These are phyloP conservation scores for Oenanthe sinensis DNA, from an alignment of 129 eudicot species.

Conservation along the genomic window DNA sequence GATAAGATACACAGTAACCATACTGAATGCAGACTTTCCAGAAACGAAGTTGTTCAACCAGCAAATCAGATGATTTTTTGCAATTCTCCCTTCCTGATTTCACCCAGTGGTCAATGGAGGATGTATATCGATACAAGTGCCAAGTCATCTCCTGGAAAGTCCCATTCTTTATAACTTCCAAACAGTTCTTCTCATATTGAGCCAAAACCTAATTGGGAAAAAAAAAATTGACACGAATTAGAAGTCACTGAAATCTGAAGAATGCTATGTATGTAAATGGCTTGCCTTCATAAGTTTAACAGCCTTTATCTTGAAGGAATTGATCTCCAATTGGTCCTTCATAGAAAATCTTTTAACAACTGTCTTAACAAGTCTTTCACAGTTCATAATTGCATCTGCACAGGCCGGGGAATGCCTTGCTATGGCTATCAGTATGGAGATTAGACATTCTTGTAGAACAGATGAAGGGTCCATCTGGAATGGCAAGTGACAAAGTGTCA, in stretches of 20 bases:
- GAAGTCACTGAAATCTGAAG: background rate
- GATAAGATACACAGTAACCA: conserved; percentile 52
- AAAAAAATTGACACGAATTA: background rate
- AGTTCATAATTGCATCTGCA: conserved; percentile 72
- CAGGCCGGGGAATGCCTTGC: conserved; percentile 92
- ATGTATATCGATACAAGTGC: conserved; percentile 61
- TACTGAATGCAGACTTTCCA: conserved; percentile 74
- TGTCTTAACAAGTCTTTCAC: conserved; percentile 68
- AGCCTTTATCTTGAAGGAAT: conserved; percentile 63
- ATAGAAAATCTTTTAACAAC: conserved; percentile 48
- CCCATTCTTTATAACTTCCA: conserved; percentile 41
- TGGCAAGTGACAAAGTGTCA: background rate
- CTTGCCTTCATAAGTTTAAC: conserved; percentile 66
- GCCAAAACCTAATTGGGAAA: conserved; percentile 65
- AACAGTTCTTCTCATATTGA: conserved; percentile 50
- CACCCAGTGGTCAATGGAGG: conserved; percentile 61
- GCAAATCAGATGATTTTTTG: conserved; percentile 53
- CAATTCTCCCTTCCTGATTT: conserved; percentile 49
- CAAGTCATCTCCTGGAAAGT: conserved; percentile 48
- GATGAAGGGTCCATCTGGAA: conserved; percentile 71
- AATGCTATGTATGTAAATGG: background rate
- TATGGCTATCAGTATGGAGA: conserved; percentile 71
- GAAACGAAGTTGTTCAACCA: conserved; percentile 73
- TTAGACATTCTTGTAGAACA: conserved; percentile 64
- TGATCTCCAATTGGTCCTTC: conserved; percentile 44